phyloP scores from a whole-genome alignment of 2,329 filamentous ascomycete genomes.

The Drechslerella coelobrocha region DNA sequence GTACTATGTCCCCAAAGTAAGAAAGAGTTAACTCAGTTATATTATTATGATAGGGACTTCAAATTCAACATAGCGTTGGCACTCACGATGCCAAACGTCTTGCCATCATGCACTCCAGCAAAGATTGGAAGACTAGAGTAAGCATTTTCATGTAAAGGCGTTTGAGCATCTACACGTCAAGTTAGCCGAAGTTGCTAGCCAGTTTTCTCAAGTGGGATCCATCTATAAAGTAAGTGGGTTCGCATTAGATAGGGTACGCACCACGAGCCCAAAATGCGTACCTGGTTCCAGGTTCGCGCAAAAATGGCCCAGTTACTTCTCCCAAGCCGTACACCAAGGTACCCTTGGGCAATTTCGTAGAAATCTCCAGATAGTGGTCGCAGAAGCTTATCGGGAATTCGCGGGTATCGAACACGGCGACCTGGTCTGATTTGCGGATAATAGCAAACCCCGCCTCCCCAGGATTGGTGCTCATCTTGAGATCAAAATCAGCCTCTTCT shows the following conservation, averaged over 20 bases:
- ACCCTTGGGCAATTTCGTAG: conserved; percentile 21
- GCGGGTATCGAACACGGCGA: conserved; percentile 32
- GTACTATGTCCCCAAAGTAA: conserved; percentile 17
- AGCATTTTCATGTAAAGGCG: conserved; percentile 40
- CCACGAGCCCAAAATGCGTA: conserved; percentile 48
- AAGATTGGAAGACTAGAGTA: conserved; percentile 48
- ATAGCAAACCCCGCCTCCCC: conserved; percentile 23
- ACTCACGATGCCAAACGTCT: conserved; percentile 45
- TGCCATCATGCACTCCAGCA: conserved; percentile 25
- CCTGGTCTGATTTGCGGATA: conserved; percentile 17
- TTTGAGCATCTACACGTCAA: conserved; percentile 28
- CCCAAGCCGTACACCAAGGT: conserved; percentile 40
- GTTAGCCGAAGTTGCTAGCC: not conserved
- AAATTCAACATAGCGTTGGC: not conserved
- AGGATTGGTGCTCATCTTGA: not conserved
- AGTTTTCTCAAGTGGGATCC: not conserved
- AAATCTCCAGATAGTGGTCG: conserved; percentile 39
- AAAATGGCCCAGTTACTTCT: conserved; percentile 39
- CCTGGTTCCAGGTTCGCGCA: conserved; percentile 34
- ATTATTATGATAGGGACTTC: not conserved
- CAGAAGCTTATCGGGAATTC: conserved; percentile 13
- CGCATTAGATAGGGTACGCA: conserved; percentile 1
- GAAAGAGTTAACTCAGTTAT: not conserved
- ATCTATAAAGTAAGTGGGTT: not conserved
- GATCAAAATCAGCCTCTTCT: not conserved